phyloP scores from a whole-genome alignment of 2,329 filamentous ascomycete genomes.

The Colletotrichum gigasporum region DNA sequence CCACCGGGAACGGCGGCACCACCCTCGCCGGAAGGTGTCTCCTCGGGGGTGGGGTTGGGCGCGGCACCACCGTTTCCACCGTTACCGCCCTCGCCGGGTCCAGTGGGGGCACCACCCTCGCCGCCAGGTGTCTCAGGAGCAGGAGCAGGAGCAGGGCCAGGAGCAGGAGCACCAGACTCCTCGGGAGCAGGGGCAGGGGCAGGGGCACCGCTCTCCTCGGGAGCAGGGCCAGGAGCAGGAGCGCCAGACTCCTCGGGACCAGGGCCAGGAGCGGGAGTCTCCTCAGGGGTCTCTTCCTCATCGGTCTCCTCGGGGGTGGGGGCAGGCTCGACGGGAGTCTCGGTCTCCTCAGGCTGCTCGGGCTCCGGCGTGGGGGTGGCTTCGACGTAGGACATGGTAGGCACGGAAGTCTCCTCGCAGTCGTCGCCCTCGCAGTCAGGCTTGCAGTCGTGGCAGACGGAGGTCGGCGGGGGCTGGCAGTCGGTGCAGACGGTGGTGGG shows the following conservation, averaged over 20 bases:
- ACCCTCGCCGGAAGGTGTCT: too few species aligned
- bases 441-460: too few species aligned
- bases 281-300: too few species aligned
- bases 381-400: background rate
- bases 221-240: background rate
- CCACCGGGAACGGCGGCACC: background rate
- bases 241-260: background rate
- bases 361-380: too few species aligned
- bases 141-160: background rate
- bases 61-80: background rate
- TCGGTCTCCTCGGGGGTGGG: too few species aligned
- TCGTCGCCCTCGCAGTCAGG: too few species aligned
- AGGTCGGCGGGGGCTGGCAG: too few species aligned
- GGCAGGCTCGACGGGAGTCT: background rate
- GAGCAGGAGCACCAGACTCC: background rate
- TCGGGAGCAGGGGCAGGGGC: background rate
- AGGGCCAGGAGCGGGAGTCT: too few species aligned
- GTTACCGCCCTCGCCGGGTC: too few species aligned
- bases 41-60: background rate
- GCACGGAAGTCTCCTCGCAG: too few species aligned
- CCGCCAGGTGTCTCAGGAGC: too few species aligned
- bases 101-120: background rate
- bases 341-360: too few species aligned
- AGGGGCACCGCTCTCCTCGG: background rate
- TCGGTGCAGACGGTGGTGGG: conserved; percentile 39